Evolutionary conservation across 2,329 filamentous ascomycete species (phyloP).

Genomic region (Diplodia intermedia): DNA sequence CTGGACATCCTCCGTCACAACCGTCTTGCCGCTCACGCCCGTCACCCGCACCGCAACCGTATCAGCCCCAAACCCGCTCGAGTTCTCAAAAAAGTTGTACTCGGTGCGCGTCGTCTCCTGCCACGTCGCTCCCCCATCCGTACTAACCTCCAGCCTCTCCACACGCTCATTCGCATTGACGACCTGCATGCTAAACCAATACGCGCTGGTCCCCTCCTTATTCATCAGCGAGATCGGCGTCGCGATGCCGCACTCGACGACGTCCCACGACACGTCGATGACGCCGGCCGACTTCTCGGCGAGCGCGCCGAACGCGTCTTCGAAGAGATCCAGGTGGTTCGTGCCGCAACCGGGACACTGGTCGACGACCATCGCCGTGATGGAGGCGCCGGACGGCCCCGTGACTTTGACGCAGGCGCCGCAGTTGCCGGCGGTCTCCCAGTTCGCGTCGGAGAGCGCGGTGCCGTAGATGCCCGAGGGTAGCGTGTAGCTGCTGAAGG

Average conservation of each 20-base stretch:
- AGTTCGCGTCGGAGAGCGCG: constrained; percentile 65
- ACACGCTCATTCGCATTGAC: constrained; percentile 67
- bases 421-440: constrained; percentile 64
- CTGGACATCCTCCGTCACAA: constrained; percentile 3
- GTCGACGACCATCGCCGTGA: constrained; percentile 71
- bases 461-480: constrained; percentile 66
- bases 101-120: constrained; percentile 58
- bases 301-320: constrained; percentile 58
- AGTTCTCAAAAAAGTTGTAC: constrained; percentile 67
- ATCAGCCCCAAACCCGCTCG: constrained; percentile 62
- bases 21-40: background rate
- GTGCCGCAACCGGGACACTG: constrained; percentile 63
- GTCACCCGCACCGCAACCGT: constrained; percentile 65
- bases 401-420: constrained; percentile 68
- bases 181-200: constrained; percentile 69
- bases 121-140: constrained; percentile 67
- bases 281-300: constrained; percentile 54
- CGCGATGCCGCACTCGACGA: constrained; percentile 60
- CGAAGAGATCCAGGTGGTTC: constrained; percentile 65
- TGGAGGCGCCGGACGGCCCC: constrained; percentile 61
- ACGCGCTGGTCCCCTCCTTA: constrained; percentile 59
- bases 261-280: constrained; percentile 59
- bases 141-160: constrained; percentile 65
- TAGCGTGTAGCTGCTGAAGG: constrained; percentile 68
- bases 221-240: constrained; percentile 59